Conservation (phyloP, 805 yeast genomes). For the Saccharomycopsis amapae region DNA sequence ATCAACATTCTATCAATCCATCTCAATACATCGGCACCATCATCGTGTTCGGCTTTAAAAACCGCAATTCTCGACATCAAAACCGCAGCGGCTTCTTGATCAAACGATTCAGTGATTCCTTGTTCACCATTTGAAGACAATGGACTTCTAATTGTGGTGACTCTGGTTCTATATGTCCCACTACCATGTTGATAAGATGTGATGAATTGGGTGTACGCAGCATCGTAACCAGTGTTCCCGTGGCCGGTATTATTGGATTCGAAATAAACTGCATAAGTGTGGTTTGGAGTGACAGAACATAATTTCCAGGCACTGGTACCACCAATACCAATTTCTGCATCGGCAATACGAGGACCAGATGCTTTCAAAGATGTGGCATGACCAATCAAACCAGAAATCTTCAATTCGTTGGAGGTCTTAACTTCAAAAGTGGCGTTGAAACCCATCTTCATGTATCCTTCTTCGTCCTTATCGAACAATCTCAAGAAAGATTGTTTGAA, state of each 20-base stretch:
- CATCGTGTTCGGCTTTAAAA: constrained; percentile 33
- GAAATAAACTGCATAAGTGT: constrained; percentile 83
- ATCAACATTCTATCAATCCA: constrained; percentile 44
- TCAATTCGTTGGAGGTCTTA: constrained; percentile 78
- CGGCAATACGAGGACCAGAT: constrained; percentile 68
- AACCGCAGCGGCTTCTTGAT: constrained; percentile 65
- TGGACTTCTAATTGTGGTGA: constrained; percentile 48
- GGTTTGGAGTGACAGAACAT: constrained; percentile 79
- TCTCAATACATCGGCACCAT: constrained; percentile 36
- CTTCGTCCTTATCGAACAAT: constrained; percentile 79
- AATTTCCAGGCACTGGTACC: constrained; percentile 85
- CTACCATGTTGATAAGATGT: constrained; percentile 57
- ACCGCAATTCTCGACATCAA: constrained; percentile 50
- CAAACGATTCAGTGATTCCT: constrained; percentile 45
- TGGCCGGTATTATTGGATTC: constrained; percentile 49
- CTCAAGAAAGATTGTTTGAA: constrained; percentile 89
- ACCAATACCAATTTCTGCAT: constrained; percentile 90
- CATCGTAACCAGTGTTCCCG: constrained; percentile 24
- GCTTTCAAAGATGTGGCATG: constrained; percentile 73
- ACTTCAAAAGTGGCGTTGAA: constrained; percentile 86
- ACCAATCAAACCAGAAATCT: constrained; percentile 89
- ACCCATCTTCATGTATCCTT: constrained; percentile 81
- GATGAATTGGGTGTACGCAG: constrained; percentile 43
- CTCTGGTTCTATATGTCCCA: constrained; percentile 51
- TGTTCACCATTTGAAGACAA: constrained; percentile 35